Conservation (phyloP, 805 yeast genomes). For the Saccharomyces jurei region DNA sequence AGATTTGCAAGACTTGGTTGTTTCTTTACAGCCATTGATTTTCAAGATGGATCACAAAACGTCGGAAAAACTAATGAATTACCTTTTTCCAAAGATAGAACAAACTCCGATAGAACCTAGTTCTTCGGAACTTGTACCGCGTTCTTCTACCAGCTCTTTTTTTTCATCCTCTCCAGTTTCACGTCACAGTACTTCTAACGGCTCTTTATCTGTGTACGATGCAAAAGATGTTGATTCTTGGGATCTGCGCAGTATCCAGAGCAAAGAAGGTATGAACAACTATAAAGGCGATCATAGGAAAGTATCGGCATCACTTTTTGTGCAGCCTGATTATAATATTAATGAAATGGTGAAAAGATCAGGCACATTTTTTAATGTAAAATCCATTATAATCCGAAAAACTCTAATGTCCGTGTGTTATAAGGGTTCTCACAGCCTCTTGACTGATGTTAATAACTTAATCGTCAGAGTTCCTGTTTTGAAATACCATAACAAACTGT, state of each 20-base stretch:
- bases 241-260: conserved; percentile 12
- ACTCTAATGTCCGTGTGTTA: conserved; percentile 56
- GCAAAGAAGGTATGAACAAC: conserved; percentile 1
- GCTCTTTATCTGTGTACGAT: conserved; percentile 1
- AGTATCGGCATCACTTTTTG: conserved; percentile 9
- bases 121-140: not conserved
- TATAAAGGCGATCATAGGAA: conserved; percentile 6
- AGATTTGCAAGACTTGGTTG: conserved; percentile 42
- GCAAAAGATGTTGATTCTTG: conserved; percentile 12
- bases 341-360: conserved; percentile 69
- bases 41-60: conserved; percentile 51
- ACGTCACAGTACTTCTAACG: conserved; percentile 4
- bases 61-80: conserved; percentile 41
- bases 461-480: conserved; percentile 44
- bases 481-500: conserved; percentile 39
- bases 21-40: conserved; percentile 45
- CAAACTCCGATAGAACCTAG: not conserved
- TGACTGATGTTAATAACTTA: conserved; percentile 53
- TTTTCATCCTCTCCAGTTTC: conserved; percentile 1
- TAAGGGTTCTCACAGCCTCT: conserved; percentile 49
- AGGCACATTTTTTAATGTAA: conserved; percentile 56
- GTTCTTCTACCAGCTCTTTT: not conserved
- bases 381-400: conserved; percentile 41
- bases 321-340: conserved; percentile 30
- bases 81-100: conserved; percentile 37